phyloP scores from a whole-genome alignment of 2,329 filamentous ascomycete genomes.

The Sporothrix humicola region DNA sequence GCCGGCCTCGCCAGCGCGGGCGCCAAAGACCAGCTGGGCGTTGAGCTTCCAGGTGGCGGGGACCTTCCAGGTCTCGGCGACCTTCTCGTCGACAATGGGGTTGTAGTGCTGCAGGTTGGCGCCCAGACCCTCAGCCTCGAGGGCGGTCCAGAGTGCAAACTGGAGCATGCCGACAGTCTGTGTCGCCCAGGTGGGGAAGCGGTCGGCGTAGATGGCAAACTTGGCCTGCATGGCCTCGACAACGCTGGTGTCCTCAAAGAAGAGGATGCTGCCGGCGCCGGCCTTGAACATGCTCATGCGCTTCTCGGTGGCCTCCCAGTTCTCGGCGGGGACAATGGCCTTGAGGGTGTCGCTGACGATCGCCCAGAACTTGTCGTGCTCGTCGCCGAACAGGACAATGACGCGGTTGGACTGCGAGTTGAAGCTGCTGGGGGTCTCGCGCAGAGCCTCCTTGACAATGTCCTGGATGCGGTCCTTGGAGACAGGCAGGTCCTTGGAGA shows the following conservation, averaged over 20 bases:
- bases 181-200: slow-evolving; percentile 76
- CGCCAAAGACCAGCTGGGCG: slow-evolving; percentile 85
- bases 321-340: slow-evolving; percentile 68
- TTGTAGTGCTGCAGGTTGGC: slow-evolving; percentile 95
- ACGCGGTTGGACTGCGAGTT: slow-evolving; percentile 85
- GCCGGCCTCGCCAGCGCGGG: slow-evolving; percentile 59
- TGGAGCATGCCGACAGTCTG: slow-evolving; percentile 85
- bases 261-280: slow-evolving; percentile 75
- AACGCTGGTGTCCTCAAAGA: slow-evolving; percentile 78
- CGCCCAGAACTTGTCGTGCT: slow-evolving; percentile 90
- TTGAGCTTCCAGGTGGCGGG: slow-evolving; percentile 76
- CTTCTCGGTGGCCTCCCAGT: slow-evolving; percentile 59
- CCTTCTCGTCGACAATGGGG: slow-evolving; percentile 78
- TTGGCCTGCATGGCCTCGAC: slow-evolving; percentile 70
- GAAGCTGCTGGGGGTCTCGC: slow-evolving; percentile 79
- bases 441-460: slow-evolving; percentile 67
- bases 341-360: slow-evolving; percentile 68
- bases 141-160: slow-evolving; percentile 77
- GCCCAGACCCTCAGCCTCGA: slow-evolving; percentile 83
- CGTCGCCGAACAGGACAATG: slow-evolving; percentile 77
- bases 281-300: slow-evolving; percentile 65
- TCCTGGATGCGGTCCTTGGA: slow-evolving; percentile 64
- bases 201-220: slow-evolving; percentile 76
- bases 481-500: slow-evolving; percentile 68
- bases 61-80: slow-evolving; percentile 71